Base-by-base conservation (phyloP, 257 asterid genomes). In the Solanum commersonii region DNA sequence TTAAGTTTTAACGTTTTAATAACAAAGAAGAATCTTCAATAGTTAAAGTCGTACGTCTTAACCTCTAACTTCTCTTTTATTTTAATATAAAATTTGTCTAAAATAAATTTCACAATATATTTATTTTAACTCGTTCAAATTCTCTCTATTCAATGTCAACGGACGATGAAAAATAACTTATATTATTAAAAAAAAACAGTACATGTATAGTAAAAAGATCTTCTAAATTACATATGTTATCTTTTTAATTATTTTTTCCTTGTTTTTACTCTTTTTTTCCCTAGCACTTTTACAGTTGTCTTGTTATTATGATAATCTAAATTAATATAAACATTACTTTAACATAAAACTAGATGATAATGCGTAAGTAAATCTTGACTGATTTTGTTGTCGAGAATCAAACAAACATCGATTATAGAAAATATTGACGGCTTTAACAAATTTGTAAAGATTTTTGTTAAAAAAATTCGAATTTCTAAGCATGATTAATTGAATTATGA, bases 311-410 rank as follows among this genome's bases (percentile, higher is more conserved):
- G 68, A 46, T 49, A 46, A 8, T 81, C 37, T 79, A 79, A 44
- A 44, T 31, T 44, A 79, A 44, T 16, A 29, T 46, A 29, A 46
- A 29, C 68, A 46, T 31, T 81, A 22, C 85, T 81, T 46, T 81
- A 46, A 46, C 85, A 46, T 20, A 46, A 81, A 81, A 81, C 42
- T 46, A 46, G 68, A 81, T 29, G 68, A 81, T 46, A 81, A 81
- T 81, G 34, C n/a, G 22, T 23, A 38, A 23, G 56, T 37, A 76
- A 76, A 81, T 81, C 85, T 81, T 27, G 67, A 81, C 4, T 79
- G 85, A 81, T 81, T 81, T 81, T 25, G 27, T 46, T 81, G 85
- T 81, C 68, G 68, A 81, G 85, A 81, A 81, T 81, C 85, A 81
- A 46, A 81, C 67, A 46, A 52, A 81, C 68, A 46, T 81, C 40